A percentile compares a stretch with the other conserved stretches of the same genome.
Conservation (phyloP, 139 green algal species). For the Chlamydomonas sp. region DNA sequence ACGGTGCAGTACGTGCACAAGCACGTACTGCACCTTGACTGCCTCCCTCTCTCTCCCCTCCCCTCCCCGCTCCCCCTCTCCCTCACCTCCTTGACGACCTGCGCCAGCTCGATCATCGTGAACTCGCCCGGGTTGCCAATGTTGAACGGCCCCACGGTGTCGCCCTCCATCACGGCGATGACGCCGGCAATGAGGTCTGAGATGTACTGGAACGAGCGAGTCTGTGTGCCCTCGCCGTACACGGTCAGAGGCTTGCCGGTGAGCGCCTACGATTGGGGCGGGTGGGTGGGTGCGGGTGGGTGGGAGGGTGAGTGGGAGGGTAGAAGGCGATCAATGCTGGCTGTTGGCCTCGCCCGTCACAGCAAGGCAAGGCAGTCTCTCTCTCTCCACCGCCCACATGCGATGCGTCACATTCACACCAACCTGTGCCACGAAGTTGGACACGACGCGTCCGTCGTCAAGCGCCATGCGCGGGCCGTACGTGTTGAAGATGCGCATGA, state of each 20-base stretch:
- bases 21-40: no score
- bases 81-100: no score
- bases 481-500: constrained; percentile 99
- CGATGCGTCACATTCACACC: no score
- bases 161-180: constrained; percentile 76
- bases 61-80: neutral
- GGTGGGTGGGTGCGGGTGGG: no score
- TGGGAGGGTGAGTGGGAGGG: no score
- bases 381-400: no score
- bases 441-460: constrained; percentile 96
- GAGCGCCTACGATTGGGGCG: no score
- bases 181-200: constrained; percentile 85
- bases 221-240: constrained; percentile 94
- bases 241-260: constrained; percentile 36
- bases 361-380: no score
- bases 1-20: no score
- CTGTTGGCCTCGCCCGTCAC: no score
- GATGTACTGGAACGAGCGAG: constrained; percentile 89
- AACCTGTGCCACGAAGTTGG: constrained; percentile 96
- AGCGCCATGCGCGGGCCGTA: constrained; percentile 96
- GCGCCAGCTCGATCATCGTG: constrained; percentile 96
- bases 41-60: neutral
- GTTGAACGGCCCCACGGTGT: constrained; percentile 96
- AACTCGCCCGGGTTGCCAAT: constrained; percentile 98
- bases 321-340: no score